Evolutionary conservation across 192 early-diverging fungal genomes (phyloP).

Genomic region (Linnemannia elongata): DNA sequence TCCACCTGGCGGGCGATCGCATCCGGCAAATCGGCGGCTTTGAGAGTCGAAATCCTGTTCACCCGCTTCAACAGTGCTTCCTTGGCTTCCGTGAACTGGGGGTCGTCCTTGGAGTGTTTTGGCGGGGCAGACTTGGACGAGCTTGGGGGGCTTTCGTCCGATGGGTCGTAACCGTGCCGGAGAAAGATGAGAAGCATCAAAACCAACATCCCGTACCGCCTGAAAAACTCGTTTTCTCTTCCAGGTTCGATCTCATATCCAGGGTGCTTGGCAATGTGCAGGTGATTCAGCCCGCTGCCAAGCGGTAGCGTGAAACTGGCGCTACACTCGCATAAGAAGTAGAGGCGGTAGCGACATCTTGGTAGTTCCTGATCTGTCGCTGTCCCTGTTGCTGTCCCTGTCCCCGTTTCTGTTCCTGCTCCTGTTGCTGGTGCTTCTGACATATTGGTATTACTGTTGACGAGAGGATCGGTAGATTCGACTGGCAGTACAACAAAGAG

Average conservation of each 20-base stretch:
- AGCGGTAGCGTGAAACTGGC: slow-evolving; percentile 43
- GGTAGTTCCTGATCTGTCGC: neutral
- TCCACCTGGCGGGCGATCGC: slow-evolving; percentile 32
- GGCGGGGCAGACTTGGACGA: neutral
- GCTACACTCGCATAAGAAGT: slow-evolving; percentile 50
- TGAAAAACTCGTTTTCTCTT: slow-evolving; percentile 39
- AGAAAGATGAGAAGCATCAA: slow-evolving; percentile 42
- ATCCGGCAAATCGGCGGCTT: slow-evolving; percentile 35
- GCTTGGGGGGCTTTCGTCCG: neutral
- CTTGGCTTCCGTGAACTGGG: neutral
- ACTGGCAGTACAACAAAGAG: slow-evolving; percentile 42
- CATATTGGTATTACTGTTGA: neutral
- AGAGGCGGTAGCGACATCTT: slow-evolving; percentile 26
- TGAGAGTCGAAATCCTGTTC: slow-evolving; percentile 14
- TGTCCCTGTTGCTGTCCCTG: neutral
- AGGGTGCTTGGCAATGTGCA: slow-evolving; percentile 53
- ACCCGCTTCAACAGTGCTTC: slow-evolving; percentile 8
- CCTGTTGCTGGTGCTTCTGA: neutral
- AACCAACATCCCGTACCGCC: slow-evolving; percentile 30
- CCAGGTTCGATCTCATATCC: slow-evolving; percentile 38
- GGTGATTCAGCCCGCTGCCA: slow-evolving; percentile 49
- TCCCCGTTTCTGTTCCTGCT: neutral
- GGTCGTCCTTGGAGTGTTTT: slow-evolving; percentile 2
- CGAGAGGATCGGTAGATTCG: neutral
- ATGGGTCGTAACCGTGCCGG: slow-evolving; percentile 32